Percentiles rank a stretch among this genome's conserved stretches.
phyloP scores from a whole-genome alignment of 2,329 filamentous ascomycete species.

The Huntiella omanensis region DNA sequence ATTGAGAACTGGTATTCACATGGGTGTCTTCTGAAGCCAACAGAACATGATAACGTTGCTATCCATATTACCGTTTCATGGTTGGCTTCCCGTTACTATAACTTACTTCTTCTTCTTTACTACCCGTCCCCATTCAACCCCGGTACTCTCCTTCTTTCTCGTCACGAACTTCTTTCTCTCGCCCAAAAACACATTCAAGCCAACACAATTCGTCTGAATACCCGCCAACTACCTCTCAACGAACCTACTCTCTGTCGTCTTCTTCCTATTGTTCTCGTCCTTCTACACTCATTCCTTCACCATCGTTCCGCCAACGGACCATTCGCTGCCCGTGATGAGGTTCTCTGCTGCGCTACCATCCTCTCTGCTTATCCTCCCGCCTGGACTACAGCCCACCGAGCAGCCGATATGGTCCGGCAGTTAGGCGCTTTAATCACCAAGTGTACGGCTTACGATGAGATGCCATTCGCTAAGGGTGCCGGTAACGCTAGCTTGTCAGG shows the following conservation, averaged over 20 bases:
- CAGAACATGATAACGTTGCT: constrained; percentile 24
- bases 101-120: constrained; percentile 25
- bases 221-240: constrained; percentile 25
- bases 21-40: constrained; percentile 24
- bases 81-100: constrained; percentile 25
- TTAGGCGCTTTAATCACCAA: constrained; percentile 1
- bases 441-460: neutral
- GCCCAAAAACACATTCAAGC: constrained; percentile 23
- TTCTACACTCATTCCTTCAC: constrained; percentile 5
- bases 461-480: neutral
- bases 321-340: constrained; percentile 3
- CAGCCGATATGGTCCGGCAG: constrained; percentile 2
- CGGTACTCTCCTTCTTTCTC: constrained; percentile 16
- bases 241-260: constrained; percentile 18
- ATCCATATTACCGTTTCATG: constrained; percentile 27
- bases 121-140: constrained; percentile 24
- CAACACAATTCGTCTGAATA: constrained; percentile 18
- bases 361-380: constrained; percentile 1
- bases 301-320: constrained; percentile 2
- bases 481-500: neutral
- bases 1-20: constrained; percentile 29
- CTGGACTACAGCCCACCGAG: constrained; percentile 7
- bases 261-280: constrained; percentile 5
- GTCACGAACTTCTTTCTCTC: constrained; percentile 20
- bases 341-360: constrained; percentile 2